Evolutionary conservation across 2,329 filamentous ascomycete genomes (phyloP).

Genomic region (Fonsecaea pugnacius): DNA sequence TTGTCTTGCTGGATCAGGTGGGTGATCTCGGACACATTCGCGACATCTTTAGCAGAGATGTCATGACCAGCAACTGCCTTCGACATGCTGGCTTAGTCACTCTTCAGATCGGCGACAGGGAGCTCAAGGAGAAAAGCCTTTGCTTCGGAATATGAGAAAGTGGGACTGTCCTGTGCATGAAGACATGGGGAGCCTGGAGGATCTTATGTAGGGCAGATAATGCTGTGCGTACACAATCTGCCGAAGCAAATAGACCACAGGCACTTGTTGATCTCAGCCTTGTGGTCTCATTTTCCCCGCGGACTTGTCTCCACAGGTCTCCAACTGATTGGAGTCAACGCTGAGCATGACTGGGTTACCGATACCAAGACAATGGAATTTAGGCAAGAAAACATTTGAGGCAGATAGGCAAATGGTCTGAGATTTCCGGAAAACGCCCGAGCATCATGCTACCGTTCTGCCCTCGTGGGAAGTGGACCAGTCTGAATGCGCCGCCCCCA

Average conservation of each 20-base stretch:
- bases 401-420: slow-evolving; percentile 21
- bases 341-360: not conserved
- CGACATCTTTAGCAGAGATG: slow-evolving; percentile 28
- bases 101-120: not conserved
- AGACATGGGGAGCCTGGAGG: not conserved
- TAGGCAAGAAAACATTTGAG: slow-evolving; percentile 28
- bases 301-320: not conserved
- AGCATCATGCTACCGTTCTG: not conserved
- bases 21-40: slow-evolving; percentile 27
- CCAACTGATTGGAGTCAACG: slow-evolving; percentile 9
- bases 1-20: slow-evolving; percentile 41
- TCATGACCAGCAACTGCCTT: slow-evolving; percentile 26
- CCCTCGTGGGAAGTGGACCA: not conserved
- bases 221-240: slow-evolving; percentile 5
- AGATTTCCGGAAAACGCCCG: slow-evolving; percentile 10
- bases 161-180: not conserved
- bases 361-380: slow-evolving; percentile 20
- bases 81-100: slow-evolving; percentile 21
- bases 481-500: not conserved
- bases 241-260: slow-evolving; percentile 2
- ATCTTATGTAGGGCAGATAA: slow-evolving; percentile 11
- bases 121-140: not conserved
- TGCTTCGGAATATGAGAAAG: not conserved
- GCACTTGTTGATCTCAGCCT: slow-evolving; percentile 10
- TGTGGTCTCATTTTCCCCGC: slow-evolving; percentile 9